Evolutionary conservation across 139 green algal species (phyloP).

Genomic region (Tetraselmis striata): DNA sequence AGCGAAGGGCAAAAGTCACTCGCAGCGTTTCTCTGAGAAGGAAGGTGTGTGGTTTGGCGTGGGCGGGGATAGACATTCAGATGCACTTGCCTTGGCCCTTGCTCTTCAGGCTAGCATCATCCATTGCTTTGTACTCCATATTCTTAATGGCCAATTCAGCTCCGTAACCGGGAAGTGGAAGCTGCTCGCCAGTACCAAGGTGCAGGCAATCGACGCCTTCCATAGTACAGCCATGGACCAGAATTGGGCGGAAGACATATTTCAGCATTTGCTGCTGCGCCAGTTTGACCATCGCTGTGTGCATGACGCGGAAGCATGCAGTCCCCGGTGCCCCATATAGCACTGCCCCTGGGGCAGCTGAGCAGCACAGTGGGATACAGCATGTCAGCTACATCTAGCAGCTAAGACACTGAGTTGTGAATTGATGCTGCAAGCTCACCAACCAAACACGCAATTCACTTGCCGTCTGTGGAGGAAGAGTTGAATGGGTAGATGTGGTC

Average conservation of each 20-base stretch:
- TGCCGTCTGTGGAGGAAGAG: not conserved
- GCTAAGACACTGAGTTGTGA: conserved; percentile 1
- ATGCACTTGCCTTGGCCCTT: conserved; percentile 14
- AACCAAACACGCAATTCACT: not conserved
- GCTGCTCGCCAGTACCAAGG: conserved; percentile 15
- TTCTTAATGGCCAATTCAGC: conserved; percentile 95
- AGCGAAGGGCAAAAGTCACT: too few species aligned
- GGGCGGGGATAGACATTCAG: not conserved
- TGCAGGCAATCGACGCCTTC: conserved; percentile 21
- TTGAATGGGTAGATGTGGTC: conserved; percentile 47
- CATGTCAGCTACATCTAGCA: conserved; percentile 14
- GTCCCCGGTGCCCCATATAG: conserved; percentile 59
- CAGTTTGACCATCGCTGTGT: conserved; percentile 33
- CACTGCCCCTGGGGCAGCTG: conserved; percentile 13
- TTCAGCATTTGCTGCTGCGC: conserved; percentile 16
- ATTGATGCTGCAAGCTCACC: not conserved
- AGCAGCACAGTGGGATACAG: conserved; percentile 22
- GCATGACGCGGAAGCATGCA: conserved; percentile 45
- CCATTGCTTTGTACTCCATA: conserved; percentile 93
- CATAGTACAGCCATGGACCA: conserved; percentile 25
- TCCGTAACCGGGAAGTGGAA: conserved; percentile 74
- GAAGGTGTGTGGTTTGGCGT: conserved; percentile 8
- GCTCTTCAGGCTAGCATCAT: conserved; percentile 56
- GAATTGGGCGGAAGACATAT: conserved; percentile 57
- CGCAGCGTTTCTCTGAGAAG: too few species aligned